Percentiles rank a stretch among this genome's conserved stretches.
Evolutionary conservation across 2,329 filamentous ascomycete species (phyloP).

Genomic region (Fusarium graminum): DNA sequence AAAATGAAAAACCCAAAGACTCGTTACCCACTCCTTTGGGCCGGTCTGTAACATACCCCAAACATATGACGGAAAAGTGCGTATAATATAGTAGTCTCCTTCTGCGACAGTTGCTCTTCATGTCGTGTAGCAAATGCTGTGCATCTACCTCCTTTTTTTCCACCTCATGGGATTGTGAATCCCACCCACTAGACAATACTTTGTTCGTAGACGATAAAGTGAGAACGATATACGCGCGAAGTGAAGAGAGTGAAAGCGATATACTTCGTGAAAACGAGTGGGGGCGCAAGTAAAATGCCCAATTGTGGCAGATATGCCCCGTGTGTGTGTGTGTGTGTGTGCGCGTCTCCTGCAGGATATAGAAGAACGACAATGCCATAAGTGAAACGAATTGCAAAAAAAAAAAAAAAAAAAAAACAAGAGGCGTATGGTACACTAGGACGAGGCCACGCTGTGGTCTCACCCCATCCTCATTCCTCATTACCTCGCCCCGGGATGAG

Average conservation of each 20-base stretch:
- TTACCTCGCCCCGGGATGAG: slow-evolving; percentile 24
- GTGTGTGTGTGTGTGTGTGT: slow-evolving; percentile 32
- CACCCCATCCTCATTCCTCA: slow-evolving; percentile 26
- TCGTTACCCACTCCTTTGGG: slow-evolving; percentile 21
- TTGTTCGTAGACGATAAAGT: slow-evolving; percentile 40
- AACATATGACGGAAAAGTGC: slow-evolving; percentile 40
- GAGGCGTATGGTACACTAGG: slow-evolving; percentile 40
- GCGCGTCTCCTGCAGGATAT: slow-evolving; percentile 2
- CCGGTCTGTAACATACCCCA: slow-evolving; percentile 38
- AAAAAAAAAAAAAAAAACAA: slow-evolving; percentile 17
- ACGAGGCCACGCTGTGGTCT: slow-evolving; percentile 16
- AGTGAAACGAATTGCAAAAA: slow-evolving; percentile 39
- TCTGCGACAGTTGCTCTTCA: slow-evolving; percentile 47
- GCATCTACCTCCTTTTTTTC: slow-evolving; percentile 42
- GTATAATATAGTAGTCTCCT: slow-evolving; percentile 34
- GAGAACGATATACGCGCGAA: slow-evolving; percentile 34
- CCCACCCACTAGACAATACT: slow-evolving; percentile 49
- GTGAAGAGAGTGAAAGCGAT: slow-evolving; percentile 41
- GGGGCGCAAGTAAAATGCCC: slow-evolving; percentile 42
- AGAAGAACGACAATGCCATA: slow-evolving; percentile 34
- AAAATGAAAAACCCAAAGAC: slow-evolving; percentile 31
- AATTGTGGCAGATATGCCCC: slow-evolving; percentile 38
- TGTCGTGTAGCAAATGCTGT: slow-evolving; percentile 47
- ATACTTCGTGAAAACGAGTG: slow-evolving; percentile 36
- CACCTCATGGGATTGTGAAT: slow-evolving; percentile 35